Evolutionary conservation across 2,329 filamentous ascomycete species (phyloP).

Genomic region (Tricladium varicosporioides): DNA sequence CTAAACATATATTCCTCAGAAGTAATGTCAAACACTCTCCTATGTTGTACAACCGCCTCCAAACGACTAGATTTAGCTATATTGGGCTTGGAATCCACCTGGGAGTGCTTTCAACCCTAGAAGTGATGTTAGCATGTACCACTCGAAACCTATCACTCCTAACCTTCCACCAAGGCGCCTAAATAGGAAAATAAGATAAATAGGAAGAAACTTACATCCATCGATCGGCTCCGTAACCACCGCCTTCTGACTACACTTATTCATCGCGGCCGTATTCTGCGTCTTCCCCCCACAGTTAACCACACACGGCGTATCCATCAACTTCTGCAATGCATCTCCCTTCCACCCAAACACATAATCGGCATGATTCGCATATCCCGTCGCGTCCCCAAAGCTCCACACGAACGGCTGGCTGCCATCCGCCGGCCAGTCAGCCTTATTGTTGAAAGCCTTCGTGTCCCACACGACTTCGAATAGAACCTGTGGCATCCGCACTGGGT

Average conservation of each 20-base stretch:
- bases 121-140: neutral
- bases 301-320: conserved; percentile 46
- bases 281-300: conserved; percentile 44
- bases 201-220: neutral
- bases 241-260: neutral
- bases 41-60: neutral
- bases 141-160: too few species aligned
- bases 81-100: neutral
- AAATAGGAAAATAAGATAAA: neutral
- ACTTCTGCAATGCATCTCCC: conserved; percentile 26
- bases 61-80: neutral
- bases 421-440: conserved; percentile 43
- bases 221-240: neutral
- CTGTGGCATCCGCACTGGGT: conserved; percentile 47
- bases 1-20: neutral
- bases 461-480: conserved; percentile 50
- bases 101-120: neutral
- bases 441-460: conserved; percentile 42
- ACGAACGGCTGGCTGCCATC: conserved; percentile 43
- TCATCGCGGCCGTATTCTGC: conserved; percentile 31
- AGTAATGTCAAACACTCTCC: neutral
- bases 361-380: conserved; percentile 47
- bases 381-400: conserved; percentile 40
- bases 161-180: too few species aligned
- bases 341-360: conserved; percentile 53